These are phyloP conservation scores for Candida schatavii DNA, from an alignment of 805 yeast species.

Conservation along the genomic window DNA sequence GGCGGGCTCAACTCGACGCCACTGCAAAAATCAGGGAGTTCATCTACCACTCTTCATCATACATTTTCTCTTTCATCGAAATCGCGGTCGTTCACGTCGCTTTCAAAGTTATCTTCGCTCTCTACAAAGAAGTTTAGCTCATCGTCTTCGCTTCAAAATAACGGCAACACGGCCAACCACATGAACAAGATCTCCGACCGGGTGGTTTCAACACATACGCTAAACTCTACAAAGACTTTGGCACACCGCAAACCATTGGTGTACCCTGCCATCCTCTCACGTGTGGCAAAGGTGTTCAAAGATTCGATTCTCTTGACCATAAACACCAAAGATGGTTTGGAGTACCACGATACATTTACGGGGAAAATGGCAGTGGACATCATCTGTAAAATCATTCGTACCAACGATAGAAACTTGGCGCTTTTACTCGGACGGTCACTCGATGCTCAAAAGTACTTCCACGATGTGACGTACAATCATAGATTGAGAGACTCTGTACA, in stretches of 20 bases:
- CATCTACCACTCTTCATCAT: slow-evolving; percentile 22
- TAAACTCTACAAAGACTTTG: slow-evolving; percentile 42
- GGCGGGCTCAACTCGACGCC: slow-evolving; percentile 13
- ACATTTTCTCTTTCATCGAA: slow-evolving; percentile 37
- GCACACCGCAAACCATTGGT: slow-evolving; percentile 63
- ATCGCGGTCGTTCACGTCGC: slow-evolving; percentile 40
- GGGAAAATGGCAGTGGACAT: slow-evolving; percentile 93
- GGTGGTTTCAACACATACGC: slow-evolving; percentile 24
- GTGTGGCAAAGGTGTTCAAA: slow-evolving; percentile 76
- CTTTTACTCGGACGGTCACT: slow-evolving; percentile 83
- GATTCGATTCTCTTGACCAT: slow-evolving; percentile 69
- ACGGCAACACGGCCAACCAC: slow-evolving; percentile 7
- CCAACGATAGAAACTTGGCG: slow-evolving; percentile 89
- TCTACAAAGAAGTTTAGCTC: slow-evolving; percentile 40
- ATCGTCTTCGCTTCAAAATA: slow-evolving; percentile 25
- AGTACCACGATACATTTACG: slow-evolving; percentile 89
- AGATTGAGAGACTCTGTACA: slow-evolving; percentile 80
- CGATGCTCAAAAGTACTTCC: slow-evolving; percentile 92
- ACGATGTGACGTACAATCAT: slow-evolving; percentile 94
- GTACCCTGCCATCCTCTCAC: slow-evolving; percentile 85
- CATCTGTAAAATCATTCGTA: slow-evolving; percentile 80
- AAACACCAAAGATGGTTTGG: slow-evolving; percentile 84
- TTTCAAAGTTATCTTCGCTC: slow-evolving; percentile 39
- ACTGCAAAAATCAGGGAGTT: background rate
- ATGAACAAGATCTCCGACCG: slow-evolving; percentile 19